Conservation (phyloP, 2,329 filamentous ascomycete species). For the Alternaria triticimaculans region DNA sequence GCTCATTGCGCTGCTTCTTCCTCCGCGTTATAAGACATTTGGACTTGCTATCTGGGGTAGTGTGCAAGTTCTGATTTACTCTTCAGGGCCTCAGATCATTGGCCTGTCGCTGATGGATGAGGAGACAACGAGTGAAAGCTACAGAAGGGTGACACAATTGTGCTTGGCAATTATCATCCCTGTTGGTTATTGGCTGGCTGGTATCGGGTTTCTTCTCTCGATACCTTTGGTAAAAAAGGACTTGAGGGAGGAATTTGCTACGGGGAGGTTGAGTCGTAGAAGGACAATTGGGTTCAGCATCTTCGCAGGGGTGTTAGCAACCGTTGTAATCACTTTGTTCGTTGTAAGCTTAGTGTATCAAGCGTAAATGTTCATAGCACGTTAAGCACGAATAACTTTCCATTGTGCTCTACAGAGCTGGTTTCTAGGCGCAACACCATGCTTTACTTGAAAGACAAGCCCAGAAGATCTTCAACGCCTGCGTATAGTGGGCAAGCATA, state of each 20-base stretch:
- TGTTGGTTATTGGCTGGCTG: neutral
- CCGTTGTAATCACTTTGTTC: neutral
- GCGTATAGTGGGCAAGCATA: constrained; percentile 16
- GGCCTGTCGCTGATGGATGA: neutral
- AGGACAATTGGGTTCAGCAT: neutral
- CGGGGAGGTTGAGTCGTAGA: neutral
- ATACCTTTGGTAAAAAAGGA: neutral
- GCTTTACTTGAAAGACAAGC: neutral
- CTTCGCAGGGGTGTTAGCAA: neutral
- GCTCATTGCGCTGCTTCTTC: neutral
- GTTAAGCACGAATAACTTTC: neutral
- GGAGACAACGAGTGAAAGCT: neutral
- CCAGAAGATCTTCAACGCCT: constrained; percentile 9
- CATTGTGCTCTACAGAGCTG: too few relatives aligned
- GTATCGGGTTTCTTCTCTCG: neutral
- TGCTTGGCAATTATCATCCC: neutral
- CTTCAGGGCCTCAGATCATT: neutral
- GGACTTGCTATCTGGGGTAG: neutral
- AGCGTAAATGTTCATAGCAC: neutral
- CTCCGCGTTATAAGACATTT: neutral
- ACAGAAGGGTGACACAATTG: neutral
- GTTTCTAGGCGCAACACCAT: too few relatives aligned
- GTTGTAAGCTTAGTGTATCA: neutral
- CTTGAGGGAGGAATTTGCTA: neutral
- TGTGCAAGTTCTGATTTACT: neutral